These are phyloP conservation scores for Fraxinus velutina DNA, from an alignment of 305 asterid genomes.

Conservation along the genomic window DNA sequence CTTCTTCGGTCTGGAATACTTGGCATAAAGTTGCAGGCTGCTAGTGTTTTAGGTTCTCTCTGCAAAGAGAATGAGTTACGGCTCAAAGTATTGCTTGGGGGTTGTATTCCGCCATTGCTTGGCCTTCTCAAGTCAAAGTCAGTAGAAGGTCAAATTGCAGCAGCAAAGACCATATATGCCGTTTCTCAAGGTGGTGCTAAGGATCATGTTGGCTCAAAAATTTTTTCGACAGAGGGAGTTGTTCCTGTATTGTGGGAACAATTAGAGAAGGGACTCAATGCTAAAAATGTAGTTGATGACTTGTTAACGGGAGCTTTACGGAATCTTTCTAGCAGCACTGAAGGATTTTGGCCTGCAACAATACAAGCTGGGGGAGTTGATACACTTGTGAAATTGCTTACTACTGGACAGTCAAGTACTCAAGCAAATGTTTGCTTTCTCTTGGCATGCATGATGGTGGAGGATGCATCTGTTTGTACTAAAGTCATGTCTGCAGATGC, in stretches of 20 bases:
- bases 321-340: slow-evolving; percentile 91
- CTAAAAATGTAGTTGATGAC: slow-evolving; percentile 80
- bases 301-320: slow-evolving; percentile 82
- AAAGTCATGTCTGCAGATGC: slow-evolving; percentile 78
- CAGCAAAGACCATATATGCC: slow-evolving; percentile 93
- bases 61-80: slow-evolving; percentile 95
- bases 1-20: slow-evolving; percentile 84
- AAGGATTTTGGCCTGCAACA: slow-evolving; percentile 94
- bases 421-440: slow-evolving; percentile 98
- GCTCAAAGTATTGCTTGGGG: slow-evolving; percentile 94
- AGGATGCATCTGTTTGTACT: slow-evolving; percentile 86
- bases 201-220: slow-evolving; percentile 97
- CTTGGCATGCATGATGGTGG: slow-evolving; percentile 96
- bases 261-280: slow-evolving; percentile 79
- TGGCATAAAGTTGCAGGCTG: slow-evolving; percentile 89
- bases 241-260: slow-evolving; percentile 96
- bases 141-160: slow-evolving; percentile 84
- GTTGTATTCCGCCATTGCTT: slow-evolving; percentile 97
- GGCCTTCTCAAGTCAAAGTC: slow-evolving; percentile 97
- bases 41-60: slow-evolving; percentile 84
- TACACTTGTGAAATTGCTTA: slow-evolving; percentile 78
- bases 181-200: slow-evolving; percentile 97
- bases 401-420: slow-evolving; percentile 76
- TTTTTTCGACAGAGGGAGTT: slow-evolving; percentile 97
- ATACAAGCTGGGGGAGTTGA: slow-evolving; percentile 88